Evolutionary conservation across 805 yeast species (phyloP), one percentile per base, ranked within the genome.

Genomic region (Saturnispora mendoncae): DNA sequence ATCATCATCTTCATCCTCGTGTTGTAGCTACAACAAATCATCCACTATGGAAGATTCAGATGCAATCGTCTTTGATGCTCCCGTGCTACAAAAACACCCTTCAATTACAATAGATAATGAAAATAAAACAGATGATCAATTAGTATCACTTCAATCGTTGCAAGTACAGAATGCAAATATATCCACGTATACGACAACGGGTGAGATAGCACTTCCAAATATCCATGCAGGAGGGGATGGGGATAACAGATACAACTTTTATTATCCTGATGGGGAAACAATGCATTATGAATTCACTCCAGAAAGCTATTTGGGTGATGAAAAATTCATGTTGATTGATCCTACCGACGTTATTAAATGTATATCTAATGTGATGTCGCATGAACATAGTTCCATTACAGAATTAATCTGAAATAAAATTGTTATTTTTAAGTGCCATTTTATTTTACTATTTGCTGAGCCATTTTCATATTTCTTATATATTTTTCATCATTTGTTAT

Each of bases 251-350:
- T 39, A 39, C 34, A 36, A 35, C 13, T 46, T 53, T 29, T 41
- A 48, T 14, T 49, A 46, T 21, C 44, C 45, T 25, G 49, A 53
- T 33, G 55, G 54, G 8, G 38, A 40, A 4, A 12, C 38, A 15
- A 29, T 50, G n/a, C 25, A 41, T 10, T 46, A 42, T 33, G 38
- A 41, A 12, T 49, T 51, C 31, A 36, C 40, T 14, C 39, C 36
- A 17, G 47, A 35, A 2, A 52, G 46, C 19, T 47, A 45, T 24
- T 28, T 33, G 6, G 39, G 42, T 31, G 15, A 38, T 2, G 38
- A 24, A 0, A 46, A 44, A 25, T 54, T 43, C 37, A 55, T 56
- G 60, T 42, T 55, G 14, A 51, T 53, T 19, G 48, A 51, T 12
- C 35, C 47, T 8, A 38, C 34, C 8, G 51, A 50, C 23, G 38